These are phyloP conservation scores for Corylus avellana DNA, from an alignment of 306 rosid genomes.

Conservation along the genomic window DNA sequence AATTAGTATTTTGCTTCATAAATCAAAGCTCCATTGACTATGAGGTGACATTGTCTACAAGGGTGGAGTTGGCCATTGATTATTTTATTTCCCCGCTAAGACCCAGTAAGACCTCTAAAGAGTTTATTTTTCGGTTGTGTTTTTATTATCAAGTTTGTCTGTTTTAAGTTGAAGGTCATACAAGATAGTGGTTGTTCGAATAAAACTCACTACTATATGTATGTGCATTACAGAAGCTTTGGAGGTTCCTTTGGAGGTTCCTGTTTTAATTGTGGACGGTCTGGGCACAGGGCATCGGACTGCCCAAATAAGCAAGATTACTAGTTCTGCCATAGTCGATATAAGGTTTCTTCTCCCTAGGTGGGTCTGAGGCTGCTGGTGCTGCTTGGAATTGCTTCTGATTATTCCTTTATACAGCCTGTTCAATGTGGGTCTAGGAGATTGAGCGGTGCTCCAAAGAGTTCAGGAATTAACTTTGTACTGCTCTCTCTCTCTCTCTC, in stretches of 20 bases:
- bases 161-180: conserved; percentile 2
- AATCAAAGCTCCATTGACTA: neutral
- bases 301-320: conserved; percentile 70
- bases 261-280: conserved; percentile 83
- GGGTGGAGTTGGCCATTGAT: neutral
- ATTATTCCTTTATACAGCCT: conserved; percentile 20
- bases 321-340: conserved; percentile 27
- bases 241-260: conserved; percentile 91
- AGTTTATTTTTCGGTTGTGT: neutral
- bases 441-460: conserved; percentile 34
- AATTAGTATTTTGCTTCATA: neutral
- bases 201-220: conserved; percentile 29
- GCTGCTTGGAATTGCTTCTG: conserved; percentile 18
- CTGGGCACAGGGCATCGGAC: conserved; percentile 91
- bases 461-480: conserved; percentile 24
- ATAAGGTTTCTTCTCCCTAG: conserved; percentile 24
- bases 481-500: conserved; percentile 29
- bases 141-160: neutral
- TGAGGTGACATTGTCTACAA: neutral
- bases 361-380: conserved; percentile 31
- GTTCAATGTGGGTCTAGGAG: conserved; percentile 26
- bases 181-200: neutral
- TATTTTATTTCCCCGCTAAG: neutral
- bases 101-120: neutral
- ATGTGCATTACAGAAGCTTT: conserved; percentile 59